These are phyloP conservation scores for Chaetomium strumarium DNA, from an alignment of 2,329 filamentous ascomycete species.

Conservation along the genomic window DNA sequence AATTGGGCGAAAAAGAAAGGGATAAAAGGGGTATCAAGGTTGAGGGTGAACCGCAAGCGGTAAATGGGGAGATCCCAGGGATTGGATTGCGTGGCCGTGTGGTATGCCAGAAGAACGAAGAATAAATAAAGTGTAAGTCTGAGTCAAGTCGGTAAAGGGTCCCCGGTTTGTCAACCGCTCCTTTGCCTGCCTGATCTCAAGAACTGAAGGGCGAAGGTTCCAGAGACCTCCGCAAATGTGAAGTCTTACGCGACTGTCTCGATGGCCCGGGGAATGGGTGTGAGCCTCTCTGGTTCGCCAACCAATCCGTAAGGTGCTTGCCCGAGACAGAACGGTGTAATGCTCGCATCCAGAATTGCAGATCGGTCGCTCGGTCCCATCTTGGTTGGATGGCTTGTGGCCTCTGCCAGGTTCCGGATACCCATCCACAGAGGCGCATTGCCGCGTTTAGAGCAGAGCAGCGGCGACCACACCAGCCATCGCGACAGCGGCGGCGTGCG, in stretches of 20 bases:
- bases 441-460: conserved; percentile 42
- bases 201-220: conserved; percentile 7
- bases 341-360: conserved; percentile 30
- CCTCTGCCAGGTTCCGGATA: not conserved
- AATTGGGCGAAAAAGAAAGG: not conserved
- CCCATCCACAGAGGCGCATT: not conserved
- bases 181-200: conserved; percentile 14
- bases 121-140: conserved; percentile 2
- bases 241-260: not conserved
- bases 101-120: conserved; percentile 19
- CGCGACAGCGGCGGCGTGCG: conserved; percentile 43
- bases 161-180: conserved; percentile 3
- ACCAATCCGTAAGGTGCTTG: conserved; percentile 12
- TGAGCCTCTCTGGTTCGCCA: not conserved
- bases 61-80: conserved; percentile 5
- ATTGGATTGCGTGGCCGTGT: not conserved
- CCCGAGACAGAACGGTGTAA: conserved; percentile 25
- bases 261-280: not conserved
- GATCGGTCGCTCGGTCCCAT: conserved; percentile 3
- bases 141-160: conserved; percentile 6
- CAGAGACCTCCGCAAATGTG: not conserved
- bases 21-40: conserved; percentile 16
- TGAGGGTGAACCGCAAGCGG: conserved; percentile 19
- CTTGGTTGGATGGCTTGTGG: not conserved
- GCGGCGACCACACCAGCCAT: conserved; percentile 45